phyloP scores from a whole-genome alignment of 2,329 filamentous ascomycete genomes.

The Aspergillus flavus region DNA sequence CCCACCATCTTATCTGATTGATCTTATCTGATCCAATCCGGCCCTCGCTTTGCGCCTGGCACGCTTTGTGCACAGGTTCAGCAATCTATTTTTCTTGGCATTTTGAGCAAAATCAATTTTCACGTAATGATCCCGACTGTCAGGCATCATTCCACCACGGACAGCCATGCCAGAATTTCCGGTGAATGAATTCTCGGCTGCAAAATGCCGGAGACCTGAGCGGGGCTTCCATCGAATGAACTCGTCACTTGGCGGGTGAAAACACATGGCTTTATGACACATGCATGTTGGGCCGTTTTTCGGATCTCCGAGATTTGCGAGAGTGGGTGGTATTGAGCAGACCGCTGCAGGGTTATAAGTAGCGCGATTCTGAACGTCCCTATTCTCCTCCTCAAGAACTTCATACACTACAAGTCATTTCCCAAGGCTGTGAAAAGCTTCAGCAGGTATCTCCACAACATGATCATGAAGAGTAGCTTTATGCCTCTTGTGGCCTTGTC shows the following conservation, averaged over 20 bases:
- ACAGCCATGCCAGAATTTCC: not conserved
- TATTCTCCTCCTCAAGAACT: not conserved
- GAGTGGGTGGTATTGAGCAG: not conserved
- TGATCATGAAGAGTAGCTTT: slow-evolving; percentile 7
- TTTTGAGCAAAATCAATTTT: not conserved
- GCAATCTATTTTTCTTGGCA: slow-evolving; percentile 8
- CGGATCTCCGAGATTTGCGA: not conserved
- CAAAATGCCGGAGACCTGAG: not conserved
- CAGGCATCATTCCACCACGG: slow-evolving; percentile 2
- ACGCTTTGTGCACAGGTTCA: slow-evolving; percentile 1
- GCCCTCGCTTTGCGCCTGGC: not conserved
- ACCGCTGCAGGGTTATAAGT: not conserved
- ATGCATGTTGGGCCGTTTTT: not conserved
- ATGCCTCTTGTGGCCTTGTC: slow-evolving; percentile 14
- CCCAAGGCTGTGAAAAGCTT: not conserved
- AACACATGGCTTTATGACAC: not conserved
- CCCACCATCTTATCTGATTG: slow-evolving; percentile 11
- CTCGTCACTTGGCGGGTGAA: not conserved
- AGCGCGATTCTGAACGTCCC: not conserved
- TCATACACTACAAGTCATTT: not conserved
- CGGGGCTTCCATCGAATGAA: not conserved
- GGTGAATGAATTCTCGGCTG: not conserved
- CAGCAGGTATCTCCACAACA: not conserved
- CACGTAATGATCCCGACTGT: not conserved
- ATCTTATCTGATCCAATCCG: slow-evolving; percentile 13